Base-by-base conservation (phyloP, 75 land plant species). In the Isoetes taiwanensis region DNA sequence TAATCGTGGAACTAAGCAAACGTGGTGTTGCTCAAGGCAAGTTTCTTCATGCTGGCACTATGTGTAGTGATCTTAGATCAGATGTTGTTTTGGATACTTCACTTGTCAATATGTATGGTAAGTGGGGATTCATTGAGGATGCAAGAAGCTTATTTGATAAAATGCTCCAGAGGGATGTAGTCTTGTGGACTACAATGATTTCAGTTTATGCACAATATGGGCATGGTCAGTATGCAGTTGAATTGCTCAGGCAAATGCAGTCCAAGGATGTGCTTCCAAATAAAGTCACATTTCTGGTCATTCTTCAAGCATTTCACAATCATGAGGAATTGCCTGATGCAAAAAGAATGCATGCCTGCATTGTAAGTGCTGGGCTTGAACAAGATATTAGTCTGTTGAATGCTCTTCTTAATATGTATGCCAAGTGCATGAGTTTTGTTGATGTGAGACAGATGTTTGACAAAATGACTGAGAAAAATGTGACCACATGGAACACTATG, bases 51-150 rank as follows among this genome's bases (percentile, higher is more conserved):
- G n/a, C n/a, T n/a, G n/a, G n/a, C n/a, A n/a, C n/a, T n/a, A n/a
- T n/a, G n/a, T n/a, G n/a, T n/a, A n/a, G n/a, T n/a, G n/a, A n/a
- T n/a, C n/a, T n/a, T n/a, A n/a, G n/a, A n/a, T 25, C 52, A 4
- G 57, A 62, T 48, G 33, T 43, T 4, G 29, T 48, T 37, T 53
- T 67, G 29, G 34, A 37, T 14, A 67, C 68, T 63, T 21, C 66
- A 6, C 66, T 67, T 25, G 34, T 67, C 24, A 52, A 63, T 34
- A 67, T 67, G 70, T 61, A 67, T 35, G n/a, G 69, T 28, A 67
- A 67, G 29, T 67, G 70, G 28, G 67, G 70, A 1, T 27, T 29
- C 68, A 28, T 62, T 10, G 67, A 46, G 9, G 3, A 24, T 11
- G 70, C 70, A 35, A 14, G 38, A 8, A 34, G 3, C n/a, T 2